Evolutionary conservation across 768 basidiomycete genomes (phyloP), one percentile per base, ranked within the genome.

Genomic region (Mycena vitilis): DNA sequence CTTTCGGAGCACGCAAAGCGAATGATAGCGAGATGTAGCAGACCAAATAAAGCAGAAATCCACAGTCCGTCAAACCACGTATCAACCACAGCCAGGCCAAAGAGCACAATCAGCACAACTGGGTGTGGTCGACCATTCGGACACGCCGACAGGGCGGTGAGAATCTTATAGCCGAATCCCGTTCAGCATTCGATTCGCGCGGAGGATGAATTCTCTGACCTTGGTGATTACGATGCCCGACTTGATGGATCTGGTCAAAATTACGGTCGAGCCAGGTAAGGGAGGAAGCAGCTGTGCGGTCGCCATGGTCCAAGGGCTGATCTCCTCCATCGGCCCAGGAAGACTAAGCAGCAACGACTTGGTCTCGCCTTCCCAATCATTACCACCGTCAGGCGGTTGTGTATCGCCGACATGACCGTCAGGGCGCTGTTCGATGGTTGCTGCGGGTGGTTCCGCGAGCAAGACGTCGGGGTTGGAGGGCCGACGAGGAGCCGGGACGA

Each of bases 31-130:
- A 84, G 36, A 73, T 88, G 87, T n/a, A 82, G 62, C 25, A 78
- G 25, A 0, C 79, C 82, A 18, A 88, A 76, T 38, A 81, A 65
- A 1, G 82, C 45, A 0, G 85, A 84, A 18, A 79, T 71, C 58
- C 70, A 63, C 12, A 85, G 66, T 23, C 74, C 76, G 53, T 86
- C 85, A 30, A 81, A 82, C 75, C 84, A 77, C 15, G 83, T 85
- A 76, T 88, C 87, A 23, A 78, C 64, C 34, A 87, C 72, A 2
- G 85, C 85, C 2, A 83, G 78, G 1, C 73, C 68, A 10, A 80
- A 75, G 45, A 83, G 74, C 16, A 73, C 60, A 0, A 65, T 76
- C 49, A 40, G 60, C 78, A 79, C 58, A 34, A 75, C 60, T 2
- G 76, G 73, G 44, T 76, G 77, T 9, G 74, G 58, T 15, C 62